phyloP scores from a whole-genome alignment of 1,139 yeast species.

The Pichia sp. region DNA sequence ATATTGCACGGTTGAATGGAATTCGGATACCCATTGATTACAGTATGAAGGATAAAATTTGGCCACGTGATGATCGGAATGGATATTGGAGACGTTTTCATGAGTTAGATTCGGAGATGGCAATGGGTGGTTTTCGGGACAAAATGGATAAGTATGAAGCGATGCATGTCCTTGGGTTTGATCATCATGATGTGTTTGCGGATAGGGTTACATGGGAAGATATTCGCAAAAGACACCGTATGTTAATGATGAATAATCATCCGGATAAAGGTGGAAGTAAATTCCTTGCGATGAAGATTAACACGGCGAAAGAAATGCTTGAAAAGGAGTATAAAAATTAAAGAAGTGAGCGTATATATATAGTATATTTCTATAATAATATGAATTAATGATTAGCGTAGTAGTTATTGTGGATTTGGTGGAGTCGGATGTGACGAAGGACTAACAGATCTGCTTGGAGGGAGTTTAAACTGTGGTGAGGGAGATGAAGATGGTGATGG shows the following conservation, averaged over 20 bases:
- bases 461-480: background rate
- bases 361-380: background rate
- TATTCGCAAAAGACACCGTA: conserved; percentile 52
- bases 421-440: background rate
- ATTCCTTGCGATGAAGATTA: conserved; percentile 65
- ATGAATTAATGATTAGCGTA: background rate
- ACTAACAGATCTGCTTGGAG: background rate
- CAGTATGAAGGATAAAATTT: conserved; percentile 2
- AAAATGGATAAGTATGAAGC: conserved; percentile 62
- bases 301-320: conserved; percentile 64
- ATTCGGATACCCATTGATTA: conserved; percentile 11
- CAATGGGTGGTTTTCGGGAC: conserved; percentile 40
- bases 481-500: background rate
- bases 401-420: no score
- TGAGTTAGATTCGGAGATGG: conserved; percentile 28
- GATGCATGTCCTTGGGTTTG: conserved; percentile 47
- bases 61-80: conserved; percentile 21
- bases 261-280: conserved; percentile 77
- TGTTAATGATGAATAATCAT: conserved; percentile 61
- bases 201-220: conserved; percentile 39
- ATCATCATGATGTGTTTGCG: conserved; percentile 36
- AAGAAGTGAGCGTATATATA: background rate
- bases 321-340: conserved; percentile 32
- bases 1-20: conserved; percentile 51
- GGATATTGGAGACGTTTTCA: conserved; percentile 30